These are phyloP conservation scores for Pythium chondricola DNA, from an alignment of 352 stramenopile species.

Conservation along the genomic window DNA sequence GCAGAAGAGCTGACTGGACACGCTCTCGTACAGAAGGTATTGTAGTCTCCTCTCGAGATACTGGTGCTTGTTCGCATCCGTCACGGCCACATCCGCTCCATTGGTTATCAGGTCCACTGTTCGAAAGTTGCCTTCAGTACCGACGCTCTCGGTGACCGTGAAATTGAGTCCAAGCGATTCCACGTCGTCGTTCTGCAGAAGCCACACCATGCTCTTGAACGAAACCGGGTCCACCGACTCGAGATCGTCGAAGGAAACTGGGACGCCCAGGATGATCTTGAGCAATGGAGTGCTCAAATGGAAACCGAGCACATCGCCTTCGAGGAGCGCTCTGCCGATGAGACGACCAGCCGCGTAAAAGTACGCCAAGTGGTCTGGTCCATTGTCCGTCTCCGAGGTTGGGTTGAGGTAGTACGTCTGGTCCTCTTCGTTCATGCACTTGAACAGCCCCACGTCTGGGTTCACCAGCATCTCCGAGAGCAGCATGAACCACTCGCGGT, in stretches of 20 bases:
- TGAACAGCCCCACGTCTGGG: slow-evolving; percentile 46
- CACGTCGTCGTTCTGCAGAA: slow-evolving; percentile 38
- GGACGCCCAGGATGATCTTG: slow-evolving; percentile 95
- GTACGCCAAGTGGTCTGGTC: slow-evolving; percentile 63
- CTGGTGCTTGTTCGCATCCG: slow-evolving; percentile 91
- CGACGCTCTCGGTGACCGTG: slow-evolving; percentile 18
- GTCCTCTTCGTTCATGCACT: slow-evolving; percentile 37
- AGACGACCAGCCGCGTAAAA: slow-evolving; percentile 55
- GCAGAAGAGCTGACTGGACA: slow-evolving; percentile 45
- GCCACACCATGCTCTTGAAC: slow-evolving; percentile 43
- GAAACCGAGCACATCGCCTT: slow-evolving; percentile 92
- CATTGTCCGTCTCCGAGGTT: slow-evolving; percentile 52
- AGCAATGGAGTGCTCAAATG: slow-evolving; percentile 94
- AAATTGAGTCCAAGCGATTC: slow-evolving; percentile 43
- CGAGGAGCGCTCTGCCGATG: slow-evolving; percentile 59
- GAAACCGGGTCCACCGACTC: slow-evolving; percentile 66
- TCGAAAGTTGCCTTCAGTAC: neutral
- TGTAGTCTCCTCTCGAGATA: slow-evolving; percentile 88
- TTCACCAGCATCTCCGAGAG: slow-evolving; percentile 59
- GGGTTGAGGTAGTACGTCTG: slow-evolving; percentile 66
- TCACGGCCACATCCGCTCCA: slow-evolving; percentile 69
- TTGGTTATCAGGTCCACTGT: slow-evolving; percentile 15
- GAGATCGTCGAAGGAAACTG: slow-evolving; percentile 92
- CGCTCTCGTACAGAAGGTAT: slow-evolving; percentile 52
- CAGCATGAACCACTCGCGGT: slow-evolving; percentile 77